Evolutionary conservation across 352 stramenopile species (phyloP).

Genomic region (Phytophthora pistaciae): DNA sequence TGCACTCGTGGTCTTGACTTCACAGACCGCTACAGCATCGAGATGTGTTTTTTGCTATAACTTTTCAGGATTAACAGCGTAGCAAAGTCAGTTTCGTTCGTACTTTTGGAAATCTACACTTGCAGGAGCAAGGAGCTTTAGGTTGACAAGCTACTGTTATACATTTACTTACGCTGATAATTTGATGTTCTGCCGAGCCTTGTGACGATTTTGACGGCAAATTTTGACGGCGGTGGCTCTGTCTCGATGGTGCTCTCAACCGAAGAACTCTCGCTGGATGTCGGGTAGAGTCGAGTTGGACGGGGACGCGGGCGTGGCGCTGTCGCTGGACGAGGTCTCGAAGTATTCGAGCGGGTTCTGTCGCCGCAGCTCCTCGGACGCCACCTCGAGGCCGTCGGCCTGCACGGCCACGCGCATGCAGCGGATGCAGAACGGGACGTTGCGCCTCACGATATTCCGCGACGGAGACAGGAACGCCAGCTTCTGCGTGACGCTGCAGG

Average conservation of each 20-base stretch:
- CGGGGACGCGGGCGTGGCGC: constrained; percentile 29
- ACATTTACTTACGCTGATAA: constrained; percentile 1
- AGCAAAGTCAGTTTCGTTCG: too few relatives aligned
- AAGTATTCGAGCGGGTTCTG: constrained; percentile 44
- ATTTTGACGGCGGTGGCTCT: not conserved
- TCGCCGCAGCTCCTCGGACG: constrained; percentile 37
- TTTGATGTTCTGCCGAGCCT: not conserved
- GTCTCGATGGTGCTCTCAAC: constrained; percentile 13
- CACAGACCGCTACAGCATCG: too few relatives aligned
- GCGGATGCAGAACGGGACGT: constrained; percentile 33
- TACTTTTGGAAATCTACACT: too few relatives aligned
- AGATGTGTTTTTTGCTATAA: too few relatives aligned
- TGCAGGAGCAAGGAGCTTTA: not conserved
- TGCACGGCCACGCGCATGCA: constrained; percentile 34
- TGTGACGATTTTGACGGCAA: not conserved
- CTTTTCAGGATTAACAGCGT: too few relatives aligned
- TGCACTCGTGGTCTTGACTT: too few relatives aligned
- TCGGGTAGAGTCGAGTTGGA: constrained; percentile 43
- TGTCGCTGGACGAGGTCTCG: constrained; percentile 38
- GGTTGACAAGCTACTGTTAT: not conserved
- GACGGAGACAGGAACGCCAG: constrained; percentile 38
- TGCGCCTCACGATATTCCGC: constrained; percentile 29
- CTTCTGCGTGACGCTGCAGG: constrained; percentile 29
- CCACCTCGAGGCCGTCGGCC: constrained; percentile 40
- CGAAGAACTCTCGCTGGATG: constrained; percentile 49